A percentile compares a stretch with the other conserved stretches of the same genome.
Conservation (phyloP, 2,329 filamentous ascomycete species). For the Truncatella angustata region DNA sequence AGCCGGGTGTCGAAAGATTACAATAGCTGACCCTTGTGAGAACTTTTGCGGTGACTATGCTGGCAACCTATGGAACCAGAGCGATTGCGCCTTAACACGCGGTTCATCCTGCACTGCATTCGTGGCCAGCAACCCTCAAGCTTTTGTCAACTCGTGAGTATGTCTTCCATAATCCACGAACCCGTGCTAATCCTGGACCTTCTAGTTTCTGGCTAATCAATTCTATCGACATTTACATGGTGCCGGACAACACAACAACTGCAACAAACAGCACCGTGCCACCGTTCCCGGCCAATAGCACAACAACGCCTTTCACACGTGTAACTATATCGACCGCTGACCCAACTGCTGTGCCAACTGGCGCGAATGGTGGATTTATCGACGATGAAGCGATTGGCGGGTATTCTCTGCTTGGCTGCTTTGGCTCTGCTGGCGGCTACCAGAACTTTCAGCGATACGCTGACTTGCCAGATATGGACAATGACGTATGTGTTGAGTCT, state of each 20-base stretch:
- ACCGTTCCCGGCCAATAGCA: not conserved
- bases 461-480: conserved; percentile 36
- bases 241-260: conserved; percentile 3
- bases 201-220: conserved; percentile 51
- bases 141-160: conserved; percentile 38
- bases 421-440: conserved; percentile 35
- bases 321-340: conserved; percentile 21
- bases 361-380: conserved; percentile 12
- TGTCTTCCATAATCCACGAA: too few relatives aligned
- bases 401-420: conserved; percentile 34
- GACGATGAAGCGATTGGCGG: conserved; percentile 17
- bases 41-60: conserved; percentile 80
- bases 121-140: conserved; percentile 43
- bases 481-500: conserved; percentile 34
- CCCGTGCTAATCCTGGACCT: conserved; percentile 4
- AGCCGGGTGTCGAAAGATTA: not conserved
- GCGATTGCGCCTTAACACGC: conserved; percentile 37
- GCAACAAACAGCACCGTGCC: not conserved
- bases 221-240: conserved; percentile 48
- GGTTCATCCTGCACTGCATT: conserved; percentile 42
- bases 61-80: conserved; percentile 42
- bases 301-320: conserved; percentile 13
- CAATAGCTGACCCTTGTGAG: conserved; percentile 22
- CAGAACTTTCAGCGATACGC: conserved; percentile 30
- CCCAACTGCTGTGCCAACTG: conserved; percentile 19